phyloP scores from a whole-genome alignment of 805 yeast species.

The Candida insectorum region DNA sequence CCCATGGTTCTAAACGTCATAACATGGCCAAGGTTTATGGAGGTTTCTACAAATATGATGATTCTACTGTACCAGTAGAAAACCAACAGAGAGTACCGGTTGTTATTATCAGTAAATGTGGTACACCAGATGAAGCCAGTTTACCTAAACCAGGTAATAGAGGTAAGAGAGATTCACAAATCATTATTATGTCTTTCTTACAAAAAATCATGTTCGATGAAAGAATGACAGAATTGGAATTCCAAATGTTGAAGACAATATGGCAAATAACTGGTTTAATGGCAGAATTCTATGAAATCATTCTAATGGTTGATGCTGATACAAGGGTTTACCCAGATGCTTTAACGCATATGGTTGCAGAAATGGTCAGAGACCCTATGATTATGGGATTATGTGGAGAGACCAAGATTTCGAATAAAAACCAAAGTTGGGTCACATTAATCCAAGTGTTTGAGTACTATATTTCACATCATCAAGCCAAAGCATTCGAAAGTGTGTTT shows the following conservation, averaged over 20 bases:
- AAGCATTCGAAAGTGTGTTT: slow-evolving; percentile 92
- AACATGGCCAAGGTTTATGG: slow-evolving; percentile 97
- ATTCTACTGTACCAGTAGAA: slow-evolving; percentile 67
- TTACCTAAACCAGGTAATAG: slow-evolving; percentile 80
- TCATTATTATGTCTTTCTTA: slow-evolving; percentile 83
- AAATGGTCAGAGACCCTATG: slow-evolving; percentile 80
- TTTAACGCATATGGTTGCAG: slow-evolving; percentile 84
- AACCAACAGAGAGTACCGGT: slow-evolving; percentile 86
- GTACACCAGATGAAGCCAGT: slow-evolving; percentile 74
- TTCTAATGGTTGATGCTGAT: slow-evolving; percentile 94
- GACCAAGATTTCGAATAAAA: slow-evolving; percentile 83
- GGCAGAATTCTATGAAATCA: slow-evolving; percentile 77
- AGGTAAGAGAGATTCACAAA: slow-evolving; percentile 94
- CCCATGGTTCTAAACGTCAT: slow-evolving; percentile 90
- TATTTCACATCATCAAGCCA: slow-evolving; percentile 90
- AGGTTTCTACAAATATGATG: slow-evolving; percentile 87
- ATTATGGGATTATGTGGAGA: slow-evolving; percentile 96
- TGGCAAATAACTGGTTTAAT: slow-evolving; percentile 84
- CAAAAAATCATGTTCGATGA: slow-evolving; percentile 88
- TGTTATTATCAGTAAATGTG: slow-evolving; percentile 78
- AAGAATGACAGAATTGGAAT: slow-evolving; percentile 89
- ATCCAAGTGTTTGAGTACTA: slow-evolving; percentile 93
- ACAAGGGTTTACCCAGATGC: slow-evolving; percentile 86
- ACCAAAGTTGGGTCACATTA: slow-evolving; percentile 83
- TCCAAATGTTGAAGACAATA: slow-evolving; percentile 66